These are phyloP conservation scores for Chlamydomonas incerta DNA, from an alignment of 139 green algal species.

Conservation along the genomic window DNA sequence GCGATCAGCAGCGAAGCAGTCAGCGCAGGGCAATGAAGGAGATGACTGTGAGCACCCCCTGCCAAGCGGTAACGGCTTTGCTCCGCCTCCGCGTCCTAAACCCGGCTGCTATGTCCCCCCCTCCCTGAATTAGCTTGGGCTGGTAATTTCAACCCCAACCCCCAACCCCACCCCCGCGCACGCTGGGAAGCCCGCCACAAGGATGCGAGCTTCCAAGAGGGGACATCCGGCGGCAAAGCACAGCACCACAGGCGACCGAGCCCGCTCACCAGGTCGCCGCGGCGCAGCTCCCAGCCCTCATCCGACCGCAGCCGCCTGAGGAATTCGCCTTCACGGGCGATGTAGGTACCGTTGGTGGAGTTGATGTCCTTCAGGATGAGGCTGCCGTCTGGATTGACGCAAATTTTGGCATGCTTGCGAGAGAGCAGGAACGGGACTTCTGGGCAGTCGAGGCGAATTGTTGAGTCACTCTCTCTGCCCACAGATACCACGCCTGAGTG, in stretches of 20 bases:
- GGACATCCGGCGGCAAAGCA: too few relatives aligned
- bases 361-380: conserved; percentile 47
- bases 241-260: too few relatives aligned
- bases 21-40: too few relatives aligned
- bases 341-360: conserved; percentile 60
- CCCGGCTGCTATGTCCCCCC: too few relatives aligned
- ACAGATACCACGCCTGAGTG: conserved; percentile 36
- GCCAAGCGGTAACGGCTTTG: too few relatives aligned
- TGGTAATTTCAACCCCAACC: too few relatives aligned
- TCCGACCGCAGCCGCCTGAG: conserved; percentile 39
- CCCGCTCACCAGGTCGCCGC: conserved; percentile 22
- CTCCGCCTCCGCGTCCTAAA: too few relatives aligned
- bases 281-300: conserved; percentile 30
- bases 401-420: conserved; percentile 47
- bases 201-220: too few relatives aligned
- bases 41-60: too few relatives aligned
- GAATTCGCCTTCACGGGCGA: conserved; percentile 27
- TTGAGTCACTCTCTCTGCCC: conserved; percentile 45
- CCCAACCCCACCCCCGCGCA: too few relatives aligned
- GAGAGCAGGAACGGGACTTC: conserved; percentile 59
- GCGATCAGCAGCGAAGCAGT: neutral
- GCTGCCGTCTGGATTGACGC: conserved; percentile 40
- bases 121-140: too few relatives aligned
- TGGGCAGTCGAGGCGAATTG: conserved; percentile 44
- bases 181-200: too few relatives aligned